phyloP scores from a whole-genome alignment of 2,329 filamentous ascomycete species.

The Xylaria sp. region DNA sequence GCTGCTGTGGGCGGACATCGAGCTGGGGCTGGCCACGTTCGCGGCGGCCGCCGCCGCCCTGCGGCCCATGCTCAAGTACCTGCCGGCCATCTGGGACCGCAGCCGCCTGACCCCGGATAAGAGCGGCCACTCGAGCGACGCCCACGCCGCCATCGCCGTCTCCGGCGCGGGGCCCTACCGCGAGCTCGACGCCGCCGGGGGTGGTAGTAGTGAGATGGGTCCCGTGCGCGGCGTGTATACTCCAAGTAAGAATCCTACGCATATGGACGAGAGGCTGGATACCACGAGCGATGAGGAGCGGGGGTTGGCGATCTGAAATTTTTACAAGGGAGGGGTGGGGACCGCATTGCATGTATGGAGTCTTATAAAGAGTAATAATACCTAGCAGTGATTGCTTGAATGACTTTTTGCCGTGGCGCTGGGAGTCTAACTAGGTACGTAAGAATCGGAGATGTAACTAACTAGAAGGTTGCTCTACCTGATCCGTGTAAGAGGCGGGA shows the following conservation, averaged over 20 bases:
- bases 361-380: too few species aligned
- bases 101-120: conserved; percentile 7
- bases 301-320: not conserved
- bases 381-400: too few species aligned
- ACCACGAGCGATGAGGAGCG: not conserved
- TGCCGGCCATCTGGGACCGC: conserved; percentile 20
- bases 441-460: too few species aligned
- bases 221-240: too few species aligned
- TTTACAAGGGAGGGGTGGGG: too few species aligned
- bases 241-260: not conserved
- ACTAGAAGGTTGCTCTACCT: too few species aligned
- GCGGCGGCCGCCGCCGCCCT: conserved; percentile 36
- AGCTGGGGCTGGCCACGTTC: conserved; percentile 37
- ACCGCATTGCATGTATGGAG: too few species aligned
- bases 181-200: conserved; percentile 10
- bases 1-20: conserved; percentile 38
- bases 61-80: conserved; percentile 35
- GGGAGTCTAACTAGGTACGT: too few species aligned
- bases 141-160: too few species aligned
- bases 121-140: conserved; percentile 16
- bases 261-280: not conserved
- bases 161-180: conserved; percentile 15
- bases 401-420: too few species aligned
- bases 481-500: too few species aligned
- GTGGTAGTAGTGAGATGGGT: conserved; percentile 17